These are phyloP conservation scores for Lactarius hengduanensis DNA, from an alignment of 768 basidiomycete species.

Conservation along the genomic window DNA sequence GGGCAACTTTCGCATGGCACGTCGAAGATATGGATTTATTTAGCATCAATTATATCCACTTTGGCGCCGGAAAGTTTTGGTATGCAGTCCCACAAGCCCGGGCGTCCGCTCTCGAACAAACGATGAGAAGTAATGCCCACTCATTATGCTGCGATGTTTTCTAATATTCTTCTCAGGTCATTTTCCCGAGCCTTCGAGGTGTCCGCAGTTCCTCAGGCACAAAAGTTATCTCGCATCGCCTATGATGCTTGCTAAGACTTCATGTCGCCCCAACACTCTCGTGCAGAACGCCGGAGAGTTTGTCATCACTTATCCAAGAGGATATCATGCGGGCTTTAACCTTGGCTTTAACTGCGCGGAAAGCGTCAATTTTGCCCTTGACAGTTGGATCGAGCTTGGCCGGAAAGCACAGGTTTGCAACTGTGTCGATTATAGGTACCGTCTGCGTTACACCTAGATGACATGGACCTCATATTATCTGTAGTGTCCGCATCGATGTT, in stretches of 20 bases:
- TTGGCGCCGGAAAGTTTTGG: constrained; percentile 97
- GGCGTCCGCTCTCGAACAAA: constrained; percentile 77
- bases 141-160: neutral
- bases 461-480: constrained; percentile 19
- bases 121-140: constrained; percentile 69
- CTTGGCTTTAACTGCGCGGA: constrained; percentile 96
- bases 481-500: constrained; percentile 90
- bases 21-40: constrained; percentile 99
- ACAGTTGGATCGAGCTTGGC: constrained; percentile 91
- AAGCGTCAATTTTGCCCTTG: constrained; percentile 94
- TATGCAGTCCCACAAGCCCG: constrained; percentile 92
- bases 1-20: constrained; percentile 98
- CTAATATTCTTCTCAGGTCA: constrained; percentile 52
- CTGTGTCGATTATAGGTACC: constrained; percentile 71
- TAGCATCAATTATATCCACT: constrained; percentile 98
- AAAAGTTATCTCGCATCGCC: constrained; percentile 96
- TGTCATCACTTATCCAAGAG: constrained; percentile 91
- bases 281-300: constrained; percentile 96
- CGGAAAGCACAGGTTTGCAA: constrained; percentile 73
- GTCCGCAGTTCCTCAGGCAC: constrained; percentile 93
- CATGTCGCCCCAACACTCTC: constrained; percentile 79
- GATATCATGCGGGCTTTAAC: constrained; percentile 97
- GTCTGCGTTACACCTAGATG: constrained; percentile 11
- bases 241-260: constrained; percentile 69
- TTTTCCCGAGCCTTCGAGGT: constrained; percentile 81